A percentile compares a stretch with the other conserved stretches of the same genome.
Conservation (phyloP, 805 yeast species). For the Teunomyces atbi region DNA sequence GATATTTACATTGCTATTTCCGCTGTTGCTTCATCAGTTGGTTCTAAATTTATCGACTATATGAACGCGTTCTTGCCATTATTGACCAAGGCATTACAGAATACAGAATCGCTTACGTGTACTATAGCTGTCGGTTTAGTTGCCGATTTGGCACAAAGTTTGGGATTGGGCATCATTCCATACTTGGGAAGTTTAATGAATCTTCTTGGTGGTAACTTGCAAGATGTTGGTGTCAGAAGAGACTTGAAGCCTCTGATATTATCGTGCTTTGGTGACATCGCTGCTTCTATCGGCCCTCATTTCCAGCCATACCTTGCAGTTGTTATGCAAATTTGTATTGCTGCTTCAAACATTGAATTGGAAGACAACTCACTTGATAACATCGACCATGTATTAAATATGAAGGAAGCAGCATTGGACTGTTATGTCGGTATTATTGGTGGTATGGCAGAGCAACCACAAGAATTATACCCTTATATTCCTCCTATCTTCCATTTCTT, state of each 20-base stretch:
- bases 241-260: slow-evolving; percentile 85
- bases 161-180: slow-evolving; percentile 69
- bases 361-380: slow-evolving; percentile 72
- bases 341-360: slow-evolving; percentile 60
- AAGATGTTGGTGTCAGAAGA: slow-evolving; percentile 64
- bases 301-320: slow-evolving; percentile 76
- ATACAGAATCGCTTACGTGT: slow-evolving; percentile 80
- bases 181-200: slow-evolving; percentile 82
- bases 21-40: slow-evolving; percentile 82
- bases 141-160: slow-evolving; percentile 89
- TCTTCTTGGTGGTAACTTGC: slow-evolving; percentile 71
- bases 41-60: slow-evolving; percentile 66
- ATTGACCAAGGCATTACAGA: slow-evolving; percentile 72
- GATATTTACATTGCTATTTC: slow-evolving; percentile 91
- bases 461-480: slow-evolving; percentile 61
- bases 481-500: slow-evolving; percentile 71
- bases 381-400: slow-evolving; percentile 65
- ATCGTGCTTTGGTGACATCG: slow-evolving; percentile 95
- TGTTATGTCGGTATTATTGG: slow-evolving; percentile 94
- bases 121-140: slow-evolving; percentile 91
- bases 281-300: slow-evolving; percentile 76
- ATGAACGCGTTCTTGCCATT: slow-evolving; percentile 83
- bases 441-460: slow-evolving; percentile 73
- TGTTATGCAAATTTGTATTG: slow-evolving; percentile 74
- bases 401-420: slow-evolving; percentile 89